phyloP scores from a whole-genome alignment of 78 protist genomes.

The Dictyostelium intermedium region DNA sequence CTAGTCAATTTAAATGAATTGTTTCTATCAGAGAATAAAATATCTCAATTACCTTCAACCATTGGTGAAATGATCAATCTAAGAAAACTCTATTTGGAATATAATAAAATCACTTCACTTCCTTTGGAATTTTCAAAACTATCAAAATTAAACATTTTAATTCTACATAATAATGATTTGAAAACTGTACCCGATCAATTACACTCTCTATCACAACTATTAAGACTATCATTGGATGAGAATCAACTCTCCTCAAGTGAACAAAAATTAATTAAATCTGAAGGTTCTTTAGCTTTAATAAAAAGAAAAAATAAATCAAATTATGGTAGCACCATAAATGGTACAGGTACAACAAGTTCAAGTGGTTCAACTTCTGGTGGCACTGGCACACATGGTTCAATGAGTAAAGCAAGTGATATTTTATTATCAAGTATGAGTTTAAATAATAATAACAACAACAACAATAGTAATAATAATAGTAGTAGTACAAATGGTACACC shows the following conservation, averaged over 20 bases:
- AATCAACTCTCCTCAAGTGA: neutral
- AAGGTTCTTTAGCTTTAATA: neutral
- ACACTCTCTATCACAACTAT: neutral
- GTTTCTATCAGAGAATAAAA: constrained; percentile 26
- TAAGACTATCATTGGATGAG: constrained; percentile 18
- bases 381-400: neutral
- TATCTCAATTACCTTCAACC: constrained; percentile 28
- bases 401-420: neutral
- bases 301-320: neutral
- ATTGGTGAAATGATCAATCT: neutral
- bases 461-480: neutral
- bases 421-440: neutral
- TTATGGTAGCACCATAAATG: neutral
- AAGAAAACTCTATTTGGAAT: constrained; percentile 49
- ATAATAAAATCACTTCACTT: constrained; percentile 12
- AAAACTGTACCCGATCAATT: constrained; percentile 20
- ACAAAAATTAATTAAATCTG: constrained; percentile 7
- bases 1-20: constrained; percentile 13
- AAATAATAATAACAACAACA: too few species aligned
- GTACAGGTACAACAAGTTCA: neutral
- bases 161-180: constrained; percentile 38
- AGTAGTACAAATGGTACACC: neutral
- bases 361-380: neutral
- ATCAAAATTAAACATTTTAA: constrained; percentile 10
- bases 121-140: constrained; percentile 22